Base-by-base conservation (phyloP, 345 rosid species). In the Syzygium grande region DNA sequence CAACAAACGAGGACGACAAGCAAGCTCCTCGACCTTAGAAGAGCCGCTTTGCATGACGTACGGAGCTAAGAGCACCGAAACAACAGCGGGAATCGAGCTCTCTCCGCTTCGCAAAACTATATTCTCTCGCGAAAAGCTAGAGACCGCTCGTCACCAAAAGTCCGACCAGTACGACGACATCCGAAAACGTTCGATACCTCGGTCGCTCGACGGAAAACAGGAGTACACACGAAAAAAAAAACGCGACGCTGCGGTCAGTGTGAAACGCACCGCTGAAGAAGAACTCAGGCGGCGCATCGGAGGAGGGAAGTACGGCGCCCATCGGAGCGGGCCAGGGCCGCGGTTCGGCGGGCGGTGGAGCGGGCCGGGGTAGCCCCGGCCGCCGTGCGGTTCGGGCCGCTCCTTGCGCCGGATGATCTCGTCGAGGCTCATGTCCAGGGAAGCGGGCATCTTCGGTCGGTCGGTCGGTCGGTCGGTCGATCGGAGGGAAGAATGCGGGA, bases 361-460 rank as follows among this genome's bases (percentile, higher is more conserved):
- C 30, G 86, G 89, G 56, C 86, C 88, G 4, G 52, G 30, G 21
- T 4, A 1, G 43, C 46, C 46, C 34, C 53, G 22, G 63, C 30
- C 22, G 86, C 68, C 52, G n/a, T 4, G 87, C 46, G 59, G 79
- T 4, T 90, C 91, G 30, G 89, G 84, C 87, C 91, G 88, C 84
- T 34, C 86, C 83, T 88, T 92, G 77, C 55, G 89, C 84, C 88
- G 91, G 89, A 93, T 92, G 90, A 94, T 91, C 25, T 94, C 95
- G 68, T 94, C 96, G 86, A 94, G 95, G 43, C 94, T 89, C 94
- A 92, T 89, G 84, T 93, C 93, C 85, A 93, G 88, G 54, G 91
- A 87, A 84, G 77, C 83, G 38, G 94, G 86, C 94, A 94, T 94
- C 83, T 88, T 87, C 56, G 86, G 8, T 65, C 78, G 23, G 30